A percentile compares a stretch with the other conserved stretches of the same genome.
Evolutionary conservation across 1,284 basidiomycete species (phyloP).

Genomic region (Ceratobasidium sp.): DNA sequence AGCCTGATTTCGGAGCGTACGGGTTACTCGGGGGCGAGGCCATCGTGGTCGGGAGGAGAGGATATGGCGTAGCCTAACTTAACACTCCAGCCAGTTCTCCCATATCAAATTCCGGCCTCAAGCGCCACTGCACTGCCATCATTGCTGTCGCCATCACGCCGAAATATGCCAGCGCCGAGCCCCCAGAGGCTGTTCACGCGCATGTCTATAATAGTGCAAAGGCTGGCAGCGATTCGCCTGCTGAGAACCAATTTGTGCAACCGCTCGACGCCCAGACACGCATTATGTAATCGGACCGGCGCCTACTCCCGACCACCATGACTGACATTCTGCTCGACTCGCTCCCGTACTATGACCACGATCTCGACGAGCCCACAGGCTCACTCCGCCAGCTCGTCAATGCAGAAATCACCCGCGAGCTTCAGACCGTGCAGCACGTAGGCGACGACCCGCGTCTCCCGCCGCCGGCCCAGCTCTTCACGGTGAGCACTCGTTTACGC

Average conservation of each 20-base stretch:
- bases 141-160: neutral
- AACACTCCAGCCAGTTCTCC: neutral
- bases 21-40: conserved; percentile 3
- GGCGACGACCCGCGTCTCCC: conserved; percentile 75
- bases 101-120: conserved; percentile 17
- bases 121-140: conserved; percentile 17
- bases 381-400: conserved; percentile 75
- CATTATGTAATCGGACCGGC: neutral
- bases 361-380: conserved; percentile 75
- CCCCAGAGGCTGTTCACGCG: conserved; percentile 7
- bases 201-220: neutral
- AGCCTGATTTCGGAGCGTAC: conserved; percentile 68
- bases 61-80: neutral
- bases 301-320: conserved; percentile 37
- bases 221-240: too few relatives aligned
- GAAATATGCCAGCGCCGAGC: neutral
- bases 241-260: too few relatives aligned
- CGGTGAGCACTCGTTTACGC: conserved; percentile 57
- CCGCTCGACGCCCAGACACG: too few relatives aligned
- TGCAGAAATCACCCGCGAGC: conserved; percentile 71
- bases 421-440: conserved; percentile 58
- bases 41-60: conserved; percentile 22
- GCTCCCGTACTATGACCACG: conserved; percentile 93
- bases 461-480: conserved; percentile 69
- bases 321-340: conserved; percentile 65